Evolutionary conservation across 805 yeast species (phyloP), one percentile per base, ranked within the genome.

Genomic region (Saccharomyces kudriavzevii): DNA sequence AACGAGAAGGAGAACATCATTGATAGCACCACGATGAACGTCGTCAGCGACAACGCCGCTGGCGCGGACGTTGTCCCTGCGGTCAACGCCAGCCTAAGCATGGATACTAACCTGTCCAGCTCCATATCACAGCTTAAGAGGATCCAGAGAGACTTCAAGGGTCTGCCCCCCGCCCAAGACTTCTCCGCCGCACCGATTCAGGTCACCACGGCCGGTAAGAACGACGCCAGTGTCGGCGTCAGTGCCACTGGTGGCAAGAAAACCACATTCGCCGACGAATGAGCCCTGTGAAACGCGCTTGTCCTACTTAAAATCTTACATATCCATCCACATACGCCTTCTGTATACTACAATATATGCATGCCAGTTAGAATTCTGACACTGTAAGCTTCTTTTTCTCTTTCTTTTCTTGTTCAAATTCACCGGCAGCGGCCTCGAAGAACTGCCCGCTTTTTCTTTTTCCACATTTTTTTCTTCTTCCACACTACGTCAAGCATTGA

Each of bases 111-210:
- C 40, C 62, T 70, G 50, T 47, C 67, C 50, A 52, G 67, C 24
- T 66, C 74, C 4, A 26, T 74, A 10, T 64, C 87, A 54, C 96
- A 87, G 72, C 74, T 88, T 61, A 78, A 76, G 61, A 77, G 96
- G 66, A 74, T 87, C 45, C 92, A 85, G 65, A 78, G 96, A 70
- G 89, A 85, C 58, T 78, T 87, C 59, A 75, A 89, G 59, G 96
- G 96, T 0, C 76, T 88, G 54, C 92, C 95, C 9, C 95, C 96
- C 8, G 58, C 66, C 24, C 56, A 61, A 10, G 35, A 58, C 50
- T 28, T 40, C 43, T 48, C 54, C 22, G 25, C 52, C 4, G 40
- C 51, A 17, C 31, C 50, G 14, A 24, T 50, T 14, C 45, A 47
- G 10, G 28, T 51, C 26, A 28, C 45, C n/a, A 45, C 48, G n/a